These are phyloP conservation scores for Aspergillus indologenus DNA, from an alignment of 495 filamentous ascomycete species.

Conservation along the genomic window DNA sequence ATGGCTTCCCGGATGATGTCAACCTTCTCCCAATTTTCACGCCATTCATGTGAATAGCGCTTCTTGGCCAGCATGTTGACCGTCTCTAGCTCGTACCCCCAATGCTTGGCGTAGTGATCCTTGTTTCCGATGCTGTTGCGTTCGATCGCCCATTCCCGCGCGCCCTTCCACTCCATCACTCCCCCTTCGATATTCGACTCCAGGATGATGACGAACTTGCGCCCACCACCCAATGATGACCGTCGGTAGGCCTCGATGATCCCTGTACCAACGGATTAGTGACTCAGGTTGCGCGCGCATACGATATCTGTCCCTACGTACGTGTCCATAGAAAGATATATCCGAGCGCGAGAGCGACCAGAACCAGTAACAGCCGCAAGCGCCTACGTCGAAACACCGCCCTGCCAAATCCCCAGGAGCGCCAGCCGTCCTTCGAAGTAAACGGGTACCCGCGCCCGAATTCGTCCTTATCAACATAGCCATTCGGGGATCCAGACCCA, in stretches of 20 bases:
- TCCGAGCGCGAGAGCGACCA: conserved; percentile 59
- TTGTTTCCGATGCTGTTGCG: conserved; percentile 95
- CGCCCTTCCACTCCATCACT: conserved; percentile 98
- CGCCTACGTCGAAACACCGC: conserved; percentile 51
- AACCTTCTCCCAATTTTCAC: conserved; percentile 99
- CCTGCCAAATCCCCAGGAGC: conserved; percentile 35
- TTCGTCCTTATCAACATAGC: conserved; percentile 77
- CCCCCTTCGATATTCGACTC: conserved; percentile 93
- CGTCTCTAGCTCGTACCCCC: conserved; percentile 95
- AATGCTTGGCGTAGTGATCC: conserved; percentile 74
- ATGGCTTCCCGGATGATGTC: conserved; percentile 90
- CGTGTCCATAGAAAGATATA: conserved; percentile 59
- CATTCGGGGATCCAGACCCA: conserved; percentile 25
- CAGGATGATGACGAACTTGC: conserved; percentile 90
- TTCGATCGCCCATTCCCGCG: conserved; percentile 97
- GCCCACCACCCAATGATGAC: conserved; percentile 71
- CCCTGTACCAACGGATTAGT: conserved; percentile 18
- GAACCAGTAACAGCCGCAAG: conserved; percentile 54
- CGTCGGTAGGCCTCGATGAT: conserved; percentile 50
- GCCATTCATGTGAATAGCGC: conserved; percentile 97
- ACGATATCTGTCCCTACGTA: conserved; percentile 24
- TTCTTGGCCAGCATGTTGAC: conserved; percentile 99
- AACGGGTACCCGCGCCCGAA: conserved; percentile 47
- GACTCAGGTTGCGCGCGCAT: not conserved
- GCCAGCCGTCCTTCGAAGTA: conserved; percentile 21